A percentile compares a stretch with the other conserved stretches of the same genome.
phyloP scores from a whole-genome alignment of 2,329 filamentous ascomycete species.

The Clonostachys solani region DNA sequence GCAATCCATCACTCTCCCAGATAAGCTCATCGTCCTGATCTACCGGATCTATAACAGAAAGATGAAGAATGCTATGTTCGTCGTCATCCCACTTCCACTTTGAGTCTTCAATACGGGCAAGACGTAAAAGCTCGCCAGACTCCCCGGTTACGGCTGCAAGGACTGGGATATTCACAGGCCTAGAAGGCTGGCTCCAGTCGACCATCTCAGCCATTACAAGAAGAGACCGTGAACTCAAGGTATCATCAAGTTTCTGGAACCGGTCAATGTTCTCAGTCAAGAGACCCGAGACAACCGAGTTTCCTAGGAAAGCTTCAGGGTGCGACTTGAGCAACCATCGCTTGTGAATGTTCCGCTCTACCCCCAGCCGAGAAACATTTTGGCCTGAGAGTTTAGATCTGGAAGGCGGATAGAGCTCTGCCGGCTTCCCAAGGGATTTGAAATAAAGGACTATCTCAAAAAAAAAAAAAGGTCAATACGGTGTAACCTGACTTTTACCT shows the following conservation, averaged over 20 bases:
- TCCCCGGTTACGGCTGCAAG: constrained; percentile 50
- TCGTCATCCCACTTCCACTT: constrained; percentile 49
- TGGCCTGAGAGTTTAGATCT: constrained; percentile 12
- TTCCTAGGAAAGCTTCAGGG: constrained; percentile 43
- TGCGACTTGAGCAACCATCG: constrained; percentile 46
- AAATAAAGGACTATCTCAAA: constrained; percentile 23
- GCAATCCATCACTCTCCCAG: constrained; percentile 49
- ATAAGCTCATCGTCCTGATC: constrained; percentile 40
- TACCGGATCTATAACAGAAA: constrained; percentile 34
- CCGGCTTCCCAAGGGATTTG: constrained; percentile 20
- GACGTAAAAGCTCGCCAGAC: constrained; percentile 51
- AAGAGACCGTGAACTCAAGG: constrained; percentile 20
- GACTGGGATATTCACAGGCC: constrained; percentile 20
- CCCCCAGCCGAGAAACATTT: constrained; percentile 16
- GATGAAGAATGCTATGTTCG: constrained; percentile 37
- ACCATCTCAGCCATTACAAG: constrained; percentile 53
- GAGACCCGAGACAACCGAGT: constrained; percentile 18
- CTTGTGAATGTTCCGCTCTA: constrained; percentile 27
- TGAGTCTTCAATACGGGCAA: constrained; percentile 45
- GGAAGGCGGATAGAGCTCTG: constrained; percentile 26
- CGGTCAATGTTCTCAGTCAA: constrained; percentile 29
- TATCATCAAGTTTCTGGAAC: constrained; percentile 17
- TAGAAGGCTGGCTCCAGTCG: constrained; percentile 25
- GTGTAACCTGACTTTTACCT: too few relatives aligned
- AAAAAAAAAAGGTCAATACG: neutral